These are phyloP conservation scores for Dimocarpus longan DNA, from an alignment of 345 rosid genomes.

Conservation along the genomic window DNA sequence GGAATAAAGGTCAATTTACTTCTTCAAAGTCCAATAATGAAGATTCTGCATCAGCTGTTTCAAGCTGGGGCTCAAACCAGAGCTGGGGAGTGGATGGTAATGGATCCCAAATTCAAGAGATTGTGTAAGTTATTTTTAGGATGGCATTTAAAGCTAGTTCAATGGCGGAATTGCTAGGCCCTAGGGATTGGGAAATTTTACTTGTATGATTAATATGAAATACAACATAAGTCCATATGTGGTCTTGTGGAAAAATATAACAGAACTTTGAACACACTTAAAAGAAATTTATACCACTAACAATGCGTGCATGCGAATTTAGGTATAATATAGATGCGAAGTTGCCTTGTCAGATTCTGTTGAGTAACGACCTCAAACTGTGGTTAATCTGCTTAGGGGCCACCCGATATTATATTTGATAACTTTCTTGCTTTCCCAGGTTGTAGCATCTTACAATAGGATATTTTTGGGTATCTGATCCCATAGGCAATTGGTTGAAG, in stretches of 20 bases:
- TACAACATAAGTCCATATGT: not conserved
- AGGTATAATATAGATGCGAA: not conserved
- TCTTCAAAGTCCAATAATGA: slow-evolving; percentile 57
- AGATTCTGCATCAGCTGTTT: slow-evolving; percentile 55
- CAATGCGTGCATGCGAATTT: not conserved
- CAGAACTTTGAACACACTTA: not conserved
- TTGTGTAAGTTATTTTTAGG: slow-evolving; percentile 43
- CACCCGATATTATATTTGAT: not conserved
- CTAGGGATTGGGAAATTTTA: not conserved
- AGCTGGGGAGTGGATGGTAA: slow-evolving; percentile 47
- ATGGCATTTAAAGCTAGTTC: not conserved
- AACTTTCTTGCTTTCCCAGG: not conserved
- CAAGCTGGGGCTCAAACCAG: slow-evolving; percentile 56
- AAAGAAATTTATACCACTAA: not conserved
- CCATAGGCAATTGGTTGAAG: not conserved
- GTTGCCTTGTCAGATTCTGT: not conserved
- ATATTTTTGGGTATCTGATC: not conserved
- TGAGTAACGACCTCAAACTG: not conserved
- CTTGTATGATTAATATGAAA: too few relatives aligned
- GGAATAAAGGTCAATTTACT: slow-evolving; percentile 66
- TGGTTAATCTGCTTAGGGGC: not conserved
- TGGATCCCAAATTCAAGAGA: slow-evolving; percentile 53
- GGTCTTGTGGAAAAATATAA: not conserved
- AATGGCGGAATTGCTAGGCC: not conserved
- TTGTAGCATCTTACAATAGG: not conserved